Evolutionary conservation across 768 basidiomycete genomes (phyloP), one percentile per base, ranked within the genome.

Genomic region (Phylloporus sp.): DNA sequence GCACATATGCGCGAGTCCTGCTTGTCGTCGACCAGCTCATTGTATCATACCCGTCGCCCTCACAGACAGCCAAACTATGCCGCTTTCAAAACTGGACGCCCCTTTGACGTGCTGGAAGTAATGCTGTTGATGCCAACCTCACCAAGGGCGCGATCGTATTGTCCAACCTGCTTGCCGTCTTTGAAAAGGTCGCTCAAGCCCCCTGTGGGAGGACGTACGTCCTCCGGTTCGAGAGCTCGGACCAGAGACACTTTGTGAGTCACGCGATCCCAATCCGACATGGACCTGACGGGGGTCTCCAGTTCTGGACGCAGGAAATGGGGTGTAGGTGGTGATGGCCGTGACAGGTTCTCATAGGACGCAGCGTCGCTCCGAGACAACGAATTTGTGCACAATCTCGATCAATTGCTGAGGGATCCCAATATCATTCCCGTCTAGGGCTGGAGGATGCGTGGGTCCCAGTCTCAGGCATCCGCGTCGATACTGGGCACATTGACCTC

Each of bases 291-390:
- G 52, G 32, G 40, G 15, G 17, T 23, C 5, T 56, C n/a, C n/a
- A 91, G 89, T 91, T 89, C 59, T 91, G 88, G 88, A 72, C 90
- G 79, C 89, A 90, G 84, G 87, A 87, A 65, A 58, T 44, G 20
- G 18, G 20, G 7, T 17, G 35, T 49, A 32, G 26, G 22, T 21
- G 29, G 17, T 20, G 32, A 44, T 22, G 46, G 7, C 37, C 36
- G 38, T 52, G 42, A 55, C 20, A 3, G 18, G 9, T 4, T 9
- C 26, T 28, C 20, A n/a, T 46, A 90, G 84, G 86, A 90, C 58
- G 81, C 77, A 18, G 81, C 82, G 10, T 59, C 78, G 15, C 73
- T 68, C 3, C 76, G 85, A 31, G 88, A 91, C 54, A 76, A 78
- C 15, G 85, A 89, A 63, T 86, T 89, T 53, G 78, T 78, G 13